Base-by-base conservation (phyloP, 352 stramenopile genomes). In the Phytophthora hibernalis region DNA sequence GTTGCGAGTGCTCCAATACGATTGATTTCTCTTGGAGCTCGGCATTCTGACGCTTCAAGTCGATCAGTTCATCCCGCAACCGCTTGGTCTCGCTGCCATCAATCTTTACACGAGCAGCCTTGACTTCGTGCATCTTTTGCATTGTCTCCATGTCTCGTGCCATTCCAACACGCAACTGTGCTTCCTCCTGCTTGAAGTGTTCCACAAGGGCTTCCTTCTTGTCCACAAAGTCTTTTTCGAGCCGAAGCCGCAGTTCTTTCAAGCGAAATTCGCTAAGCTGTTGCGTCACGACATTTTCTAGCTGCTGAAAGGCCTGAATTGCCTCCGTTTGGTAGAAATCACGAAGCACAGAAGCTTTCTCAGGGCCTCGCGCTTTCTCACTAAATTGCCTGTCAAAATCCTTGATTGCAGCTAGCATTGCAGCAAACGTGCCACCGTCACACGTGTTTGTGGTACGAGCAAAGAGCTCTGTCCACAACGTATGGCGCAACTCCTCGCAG, bases 121-220 rank as follows among this genome's bases (percentile, higher is more conserved):
- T 87, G 7, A 70, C 81, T 33, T 86, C 57, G 33, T 91, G 79
- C 54, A 91, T 66, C 40, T 92, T 93, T 44, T 88, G 79, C 77
- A 86, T 87, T 49, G 83, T 85, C 38, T 90, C 75, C 51, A 86
- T 71, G 54, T 95, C 87, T 3, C 75, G 74, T 9, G 65, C 70
- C 71, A 95, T 78, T 44, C 76, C 69, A 49, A 68, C 61, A 13
- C 84, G 83, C 22, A 95, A 52, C 48, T 93, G 79, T 0, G 58
- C 71, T 58, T 93, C 82, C 37, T 94, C 75, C 20, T 80, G 74
- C 43, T 85, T 77, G 43, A 95, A 95, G 28, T 89, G 85, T 16
- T 70, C 74, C 12, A 87, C 69, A 2, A 95, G 73, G 45, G 79
- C 68, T 8, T 74, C 61, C 44, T 91, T 91, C 30, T 90, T 90